Evolutionary conservation across 2,329 filamentous ascomycete species (phyloP).

Genomic region (Oidium heveae): DNA sequence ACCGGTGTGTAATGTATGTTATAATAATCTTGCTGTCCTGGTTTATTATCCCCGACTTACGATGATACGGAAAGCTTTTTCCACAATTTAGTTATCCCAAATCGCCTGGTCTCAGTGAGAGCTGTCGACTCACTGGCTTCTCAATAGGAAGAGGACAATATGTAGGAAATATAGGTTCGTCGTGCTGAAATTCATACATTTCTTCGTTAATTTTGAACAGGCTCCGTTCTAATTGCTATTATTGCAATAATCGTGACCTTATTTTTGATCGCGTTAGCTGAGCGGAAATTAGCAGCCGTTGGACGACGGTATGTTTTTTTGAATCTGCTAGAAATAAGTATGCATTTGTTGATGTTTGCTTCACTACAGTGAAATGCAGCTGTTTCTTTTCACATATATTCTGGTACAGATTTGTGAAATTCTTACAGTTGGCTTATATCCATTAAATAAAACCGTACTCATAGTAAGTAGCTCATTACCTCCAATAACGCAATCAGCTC

Average conservation of each 20-base stretch:
- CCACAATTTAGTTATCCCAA: constrained; percentile 14
- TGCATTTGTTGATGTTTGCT: constrained; percentile 5
- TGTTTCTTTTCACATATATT: constrained; percentile 71
- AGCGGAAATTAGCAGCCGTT: constrained; percentile 79
- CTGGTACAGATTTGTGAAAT: constrained; percentile 86
- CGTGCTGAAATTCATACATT: no score
- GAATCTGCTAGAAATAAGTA: constrained; percentile 3
- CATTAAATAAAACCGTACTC: constrained; percentile 42
- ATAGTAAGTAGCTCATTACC: constrained; percentile 28
- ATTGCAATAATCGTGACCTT: constrained; percentile 44
- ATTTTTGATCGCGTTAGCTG: constrained; percentile 54
- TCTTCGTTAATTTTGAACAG: constrained; percentile 17
- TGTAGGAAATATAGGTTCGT: constrained; percentile 61
- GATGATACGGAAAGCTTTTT: constrained; percentile 31
- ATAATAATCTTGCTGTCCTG: neutral
- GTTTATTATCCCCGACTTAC: neutral
- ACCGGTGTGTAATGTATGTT: constrained; percentile 60
- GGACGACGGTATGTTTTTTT: constrained; percentile 43
- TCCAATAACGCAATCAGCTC: no score
- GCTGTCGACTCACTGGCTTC: constrained; percentile 58
- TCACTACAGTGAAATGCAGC: constrained; percentile 61
- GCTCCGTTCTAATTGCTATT: constrained; percentile 66
- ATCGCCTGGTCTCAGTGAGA: constrained; percentile 18
- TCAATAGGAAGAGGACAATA: constrained; percentile 35
- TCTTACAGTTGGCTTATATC: constrained; percentile 80